Base-by-base conservation (phyloP, 108 stramenopile genomes). In the Cyclostephanos invisitatus region DNA sequence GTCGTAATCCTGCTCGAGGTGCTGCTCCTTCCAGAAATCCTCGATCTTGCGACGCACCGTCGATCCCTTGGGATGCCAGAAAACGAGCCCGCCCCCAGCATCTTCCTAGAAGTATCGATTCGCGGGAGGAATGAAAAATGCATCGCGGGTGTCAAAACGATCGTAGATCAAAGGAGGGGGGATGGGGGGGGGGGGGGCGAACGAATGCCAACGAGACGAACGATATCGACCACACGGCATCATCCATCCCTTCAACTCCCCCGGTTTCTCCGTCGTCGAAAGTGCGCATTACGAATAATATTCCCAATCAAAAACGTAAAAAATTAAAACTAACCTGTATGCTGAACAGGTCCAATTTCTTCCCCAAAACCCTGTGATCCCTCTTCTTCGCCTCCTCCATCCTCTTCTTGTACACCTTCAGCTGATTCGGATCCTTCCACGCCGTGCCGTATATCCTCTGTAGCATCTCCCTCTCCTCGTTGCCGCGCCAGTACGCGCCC, bases 401-500 rank as follows among this genome's bases (percentile, higher is more conserved):
- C 67, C 86, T 70, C 65, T 91, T 93, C 84, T 96, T 96, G 83
- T 93, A 89, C 51, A 77, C 71, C 66, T 90, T 91, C 42, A 96
- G 81, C 70, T 98, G 96, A 17, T 81, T 59, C 32, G 90, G 84
- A 66, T 83, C 85, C 63, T 96, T 92, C 97, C 96, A 98, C 7
- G 97, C 96, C 29, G 98, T 97, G 59, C 92, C 98, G 73, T 98
- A 98, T 72, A 98, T 94, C 24, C 98, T 79, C 82, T 94, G 91
- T 20, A 97, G 74, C 92, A 95, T 95, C 78, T 91, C 91, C 18
- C 95, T 82, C 7, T 94, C 95, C 77, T 98, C 98, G 76, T 98
- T 95, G n/a, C 98, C 98, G 22, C 98, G 81, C 98, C 98, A 98
- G 81, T 98, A 98, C n/a, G 97, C 96, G 8, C 97, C 97, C 0